These are phyloP conservation scores for Sphaerulina populicola DNA, from an alignment of 2,329 filamentous ascomycete genomes.

Conservation along the genomic window DNA sequence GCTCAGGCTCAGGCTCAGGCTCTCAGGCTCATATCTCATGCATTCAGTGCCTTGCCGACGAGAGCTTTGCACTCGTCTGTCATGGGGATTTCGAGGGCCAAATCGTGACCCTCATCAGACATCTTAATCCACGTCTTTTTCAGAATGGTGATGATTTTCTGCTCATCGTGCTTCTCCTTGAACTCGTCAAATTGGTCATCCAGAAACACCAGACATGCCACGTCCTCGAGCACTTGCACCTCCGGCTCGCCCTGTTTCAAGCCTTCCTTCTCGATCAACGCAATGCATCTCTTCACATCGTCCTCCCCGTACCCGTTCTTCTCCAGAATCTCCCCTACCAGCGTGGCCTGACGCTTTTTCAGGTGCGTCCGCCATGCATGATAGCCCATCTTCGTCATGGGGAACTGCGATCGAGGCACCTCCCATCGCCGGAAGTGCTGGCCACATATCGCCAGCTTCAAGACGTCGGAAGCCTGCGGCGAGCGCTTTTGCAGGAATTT, in stretches of 20 bases:
- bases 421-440: slow-evolving; percentile 86
- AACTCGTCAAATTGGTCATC: slow-evolving; percentile 81
- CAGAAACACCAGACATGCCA: slow-evolving; percentile 77
- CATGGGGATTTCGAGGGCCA: slow-evolving; percentile 60
- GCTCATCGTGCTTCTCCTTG: slow-evolving; percentile 63
- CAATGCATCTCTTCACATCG: slow-evolving; percentile 55
- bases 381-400: slow-evolving; percentile 67
- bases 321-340: slow-evolving; percentile 48
- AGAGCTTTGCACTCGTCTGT: slow-evolving; percentile 54
- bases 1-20: slow-evolving; percentile 2
- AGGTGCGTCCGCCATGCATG: slow-evolving; percentile 69
- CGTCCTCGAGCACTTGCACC: slow-evolving; percentile 71
- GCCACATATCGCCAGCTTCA: slow-evolving; percentile 69
- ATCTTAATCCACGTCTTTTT: slow-evolving; percentile 71
- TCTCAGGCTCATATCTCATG: not conserved
- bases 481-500: slow-evolving; percentile 56
- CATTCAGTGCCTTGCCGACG: slow-evolving; percentile 53
- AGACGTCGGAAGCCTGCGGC: slow-evolving; percentile 55
- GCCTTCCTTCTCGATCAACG: slow-evolving; percentile 71
- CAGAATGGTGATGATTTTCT: slow-evolving; percentile 64
- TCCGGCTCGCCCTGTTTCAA: slow-evolving; percentile 55
- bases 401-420: slow-evolving; percentile 63
- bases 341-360: slow-evolving; percentile 61
- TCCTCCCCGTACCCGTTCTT: slow-evolving; percentile 44
- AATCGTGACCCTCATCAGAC: slow-evolving; percentile 52